phyloP scores from a whole-genome alignment of 306 rosid genomes.

The Vigna hirtella region DNA sequence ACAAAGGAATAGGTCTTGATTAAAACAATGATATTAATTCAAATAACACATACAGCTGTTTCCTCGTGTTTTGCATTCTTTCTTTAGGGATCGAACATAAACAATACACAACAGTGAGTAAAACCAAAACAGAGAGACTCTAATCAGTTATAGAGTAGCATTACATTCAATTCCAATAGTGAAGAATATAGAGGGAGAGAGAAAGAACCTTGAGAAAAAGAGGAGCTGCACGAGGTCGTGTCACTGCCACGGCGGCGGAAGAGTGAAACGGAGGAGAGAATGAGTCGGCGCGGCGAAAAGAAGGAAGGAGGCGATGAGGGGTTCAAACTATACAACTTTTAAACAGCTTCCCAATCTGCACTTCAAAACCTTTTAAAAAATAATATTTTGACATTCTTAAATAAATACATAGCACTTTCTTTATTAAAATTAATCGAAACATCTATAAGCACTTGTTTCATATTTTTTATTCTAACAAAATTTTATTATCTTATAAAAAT shows the following conservation, averaged over 20 bases:
- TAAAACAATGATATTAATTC: not conserved
- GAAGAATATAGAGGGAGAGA: not conserved
- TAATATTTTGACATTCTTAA: too few species aligned
- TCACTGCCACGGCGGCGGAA: slow-evolving; percentile 35
- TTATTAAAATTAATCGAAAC: too few species aligned
- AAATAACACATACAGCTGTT: not conserved
- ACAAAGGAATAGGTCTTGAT: not conserved
- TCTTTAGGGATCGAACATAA: not conserved
- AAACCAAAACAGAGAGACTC: not conserved
- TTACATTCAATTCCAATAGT: not conserved
- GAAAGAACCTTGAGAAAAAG: slow-evolving; percentile 20
- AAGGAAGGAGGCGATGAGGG: too few species aligned
- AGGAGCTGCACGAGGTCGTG: not conserved
- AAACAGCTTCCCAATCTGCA: too few species aligned
- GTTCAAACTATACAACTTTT: too few species aligned
- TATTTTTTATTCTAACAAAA: too few species aligned
- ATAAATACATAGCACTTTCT: too few species aligned
- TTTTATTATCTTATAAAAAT: too few species aligned
- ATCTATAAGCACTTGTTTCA: too few species aligned
- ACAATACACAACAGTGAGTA: slow-evolving; percentile 3
- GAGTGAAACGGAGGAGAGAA: not conserved
- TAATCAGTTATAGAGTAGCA: slow-evolving; percentile 9
- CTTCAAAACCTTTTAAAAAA: too few species aligned
- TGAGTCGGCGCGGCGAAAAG: too few species aligned
- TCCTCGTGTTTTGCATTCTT: not conserved